Conservation (phyloP, 257 asterid genomes). For the Gentiana straminea region DNA sequence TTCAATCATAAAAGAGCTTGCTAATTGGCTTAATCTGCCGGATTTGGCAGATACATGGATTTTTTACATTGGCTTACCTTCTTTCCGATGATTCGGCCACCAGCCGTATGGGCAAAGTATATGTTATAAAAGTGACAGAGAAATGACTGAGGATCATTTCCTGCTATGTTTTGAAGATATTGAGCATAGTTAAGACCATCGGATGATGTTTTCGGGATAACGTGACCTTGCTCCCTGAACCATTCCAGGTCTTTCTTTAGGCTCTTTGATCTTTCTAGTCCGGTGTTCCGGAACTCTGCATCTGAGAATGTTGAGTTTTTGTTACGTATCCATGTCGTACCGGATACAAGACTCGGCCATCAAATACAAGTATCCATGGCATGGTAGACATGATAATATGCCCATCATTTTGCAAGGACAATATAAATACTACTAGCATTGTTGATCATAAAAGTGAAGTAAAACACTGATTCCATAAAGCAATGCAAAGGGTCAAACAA, state of each 20-base stretch:
- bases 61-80: constrained; percentile 34
- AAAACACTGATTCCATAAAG: no score
- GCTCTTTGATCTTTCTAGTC: constrained; percentile 69
- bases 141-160: neutral
- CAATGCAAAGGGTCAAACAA: no score
- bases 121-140: constrained; percentile 66
- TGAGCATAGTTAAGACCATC: constrained; percentile 59
- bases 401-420: no score
- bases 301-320: constrained; percentile 25
- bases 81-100: constrained; percentile 95
- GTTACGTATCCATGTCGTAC: no score
- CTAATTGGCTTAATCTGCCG: no score
- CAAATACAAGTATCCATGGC: no score
- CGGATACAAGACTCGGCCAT: no score
- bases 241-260: constrained; percentile 82
- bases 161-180: constrained; percentile 23
- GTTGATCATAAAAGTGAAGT: no score
- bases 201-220: constrained; percentile 69
- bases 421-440: no score
- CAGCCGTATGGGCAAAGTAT: constrained; percentile 95
- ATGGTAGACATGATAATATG: no score
- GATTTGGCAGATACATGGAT: neutral
- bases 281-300: constrained; percentile 84
- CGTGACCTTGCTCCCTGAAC: constrained; percentile 71
- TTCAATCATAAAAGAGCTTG: neutral